These are phyloP conservation scores for Hygrophila difformis DNA, from an alignment of 257 asterid genomes.

Conservation along the genomic window DNA sequence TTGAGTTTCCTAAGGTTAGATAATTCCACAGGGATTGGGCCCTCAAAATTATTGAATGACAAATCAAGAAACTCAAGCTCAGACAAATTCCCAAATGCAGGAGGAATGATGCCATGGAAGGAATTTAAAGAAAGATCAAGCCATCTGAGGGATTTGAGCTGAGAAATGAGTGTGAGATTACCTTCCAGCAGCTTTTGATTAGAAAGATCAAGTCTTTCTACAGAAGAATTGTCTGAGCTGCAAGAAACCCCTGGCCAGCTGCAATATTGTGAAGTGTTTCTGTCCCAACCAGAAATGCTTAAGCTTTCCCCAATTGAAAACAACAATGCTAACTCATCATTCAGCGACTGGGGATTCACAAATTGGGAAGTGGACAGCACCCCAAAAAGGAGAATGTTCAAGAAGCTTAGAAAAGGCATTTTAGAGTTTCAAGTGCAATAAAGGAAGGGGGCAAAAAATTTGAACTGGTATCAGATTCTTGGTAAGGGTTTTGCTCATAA, in stretches of 20 bases:
- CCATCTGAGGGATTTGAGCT: constrained; percentile 63
- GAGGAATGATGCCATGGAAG: constrained; percentile 65
- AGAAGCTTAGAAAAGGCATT: constrained; percentile 35
- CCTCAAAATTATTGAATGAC: constrained; percentile 61
- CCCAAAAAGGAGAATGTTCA: constrained; percentile 38
- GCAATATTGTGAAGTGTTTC: constrained; percentile 50
- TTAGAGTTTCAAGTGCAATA: constrained; percentile 25
- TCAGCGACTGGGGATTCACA: constrained; percentile 26
- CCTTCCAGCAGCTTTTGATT: constrained; percentile 64
- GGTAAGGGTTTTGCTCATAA: constrained; percentile 10
- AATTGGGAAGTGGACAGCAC: constrained; percentile 38
- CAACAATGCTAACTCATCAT: constrained; percentile 38
- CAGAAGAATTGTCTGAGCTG: constrained; percentile 47
- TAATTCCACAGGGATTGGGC: constrained; percentile 55
- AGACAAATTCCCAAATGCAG: constrained; percentile 47
- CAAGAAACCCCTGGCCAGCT: constrained; percentile 77
- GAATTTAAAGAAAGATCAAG: constrained; percentile 84
- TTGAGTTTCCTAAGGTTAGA: constrained; percentile 44
- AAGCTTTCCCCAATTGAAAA: constrained; percentile 50
- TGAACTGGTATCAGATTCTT: constrained; percentile 6
- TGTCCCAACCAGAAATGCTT: constrained; percentile 54
- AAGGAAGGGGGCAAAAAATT: no score
- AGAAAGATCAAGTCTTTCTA: constrained; percentile 79
- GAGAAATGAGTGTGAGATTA: constrained; percentile 61
- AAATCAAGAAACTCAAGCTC: constrained; percentile 87